Conservation (phyloP, 2,329 filamentous ascomycete species). For the Claviceps quebecensis region DNA sequence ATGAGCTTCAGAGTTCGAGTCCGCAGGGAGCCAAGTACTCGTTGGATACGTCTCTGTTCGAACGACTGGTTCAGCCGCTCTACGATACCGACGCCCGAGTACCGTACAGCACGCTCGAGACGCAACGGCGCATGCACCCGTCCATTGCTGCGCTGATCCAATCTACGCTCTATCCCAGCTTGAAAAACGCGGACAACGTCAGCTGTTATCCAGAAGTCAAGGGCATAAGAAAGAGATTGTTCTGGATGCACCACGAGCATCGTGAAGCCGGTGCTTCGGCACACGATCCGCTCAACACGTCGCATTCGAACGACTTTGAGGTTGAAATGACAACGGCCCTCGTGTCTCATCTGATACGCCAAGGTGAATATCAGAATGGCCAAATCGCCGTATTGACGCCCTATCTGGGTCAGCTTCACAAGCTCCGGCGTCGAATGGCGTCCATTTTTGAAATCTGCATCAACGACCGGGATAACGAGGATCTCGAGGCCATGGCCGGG, state of each 20-base stretch:
- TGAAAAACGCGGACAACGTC: slow-evolving; percentile 35
- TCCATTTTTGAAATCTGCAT: slow-evolving; percentile 45
- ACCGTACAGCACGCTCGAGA: slow-evolving; percentile 29
- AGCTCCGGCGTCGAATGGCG: slow-evolving; percentile 31
- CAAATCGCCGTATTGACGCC: slow-evolving; percentile 62
- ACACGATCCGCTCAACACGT: slow-evolving; percentile 25
- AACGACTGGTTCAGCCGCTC: slow-evolving; percentile 34
- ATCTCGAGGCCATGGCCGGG: slow-evolving; percentile 6
- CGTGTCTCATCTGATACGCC: slow-evolving; percentile 49
- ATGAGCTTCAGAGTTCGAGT: slow-evolving; percentile 37
- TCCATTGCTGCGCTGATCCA: slow-evolving; percentile 45
- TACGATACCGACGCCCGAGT: slow-evolving; percentile 11
- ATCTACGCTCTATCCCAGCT: slow-evolving; percentile 38
- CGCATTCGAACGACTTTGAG: slow-evolving; percentile 44
- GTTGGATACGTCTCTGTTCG: slow-evolving; percentile 47
- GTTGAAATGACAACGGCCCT: slow-evolving; percentile 48
- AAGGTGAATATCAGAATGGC: slow-evolving; percentile 42
- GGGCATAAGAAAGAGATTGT: slow-evolving; percentile 39
- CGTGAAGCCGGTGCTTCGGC: slow-evolving; percentile 24
- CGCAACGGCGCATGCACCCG: slow-evolving; percentile 53
- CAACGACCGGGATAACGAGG: slow-evolving; percentile 43
- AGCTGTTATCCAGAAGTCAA: slow-evolving; percentile 30
- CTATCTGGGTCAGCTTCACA: slow-evolving; percentile 43
- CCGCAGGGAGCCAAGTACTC: slow-evolving; percentile 32
- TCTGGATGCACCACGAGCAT: slow-evolving; percentile 47